Base-by-base conservation (phyloP, 768 basidiomycete genomes). In the Boletus huronensis region DNA sequence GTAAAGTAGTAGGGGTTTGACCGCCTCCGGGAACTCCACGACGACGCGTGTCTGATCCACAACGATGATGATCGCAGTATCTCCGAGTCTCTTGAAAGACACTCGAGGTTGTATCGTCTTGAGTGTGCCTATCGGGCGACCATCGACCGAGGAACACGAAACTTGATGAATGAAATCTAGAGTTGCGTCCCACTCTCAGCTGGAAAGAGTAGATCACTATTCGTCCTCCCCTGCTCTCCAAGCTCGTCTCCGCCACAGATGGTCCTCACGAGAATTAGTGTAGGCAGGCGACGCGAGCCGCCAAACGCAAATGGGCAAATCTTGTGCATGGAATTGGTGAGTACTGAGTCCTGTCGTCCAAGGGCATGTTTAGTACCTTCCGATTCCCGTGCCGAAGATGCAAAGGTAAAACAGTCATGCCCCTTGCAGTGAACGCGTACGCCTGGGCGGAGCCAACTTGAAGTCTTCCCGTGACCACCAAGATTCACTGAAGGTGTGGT, bases 1-100 rank as follows among this genome's bases (percentile, higher is more conserved):
- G 35, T 61, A 41, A 40, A 43, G 38, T 42, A 1, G 31, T 11
- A 50, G 7, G 39, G 61, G 17, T 57, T 63, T 25, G 42, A 47
- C 36, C 32, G 21, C 6, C 19, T 66, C 21, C 46, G 13, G 31
- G 6, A n/a, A n/a, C n/a, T n/a, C n/a, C n/a, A n/a, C n/a, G 39
- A 40, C 13, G 23, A 25, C 23, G 2, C 23, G 4, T 25, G 19
- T 39, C 19, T n/a, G 23, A 26, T 26, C 29, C 19, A 21, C 19
- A 19, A 21, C 29, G 26, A 44, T 19, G 11, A 6, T n/a, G 10
- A 44, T 28, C 1, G n/a, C 6, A 28, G 9, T 19, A n/a, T 7
- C 28, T 29, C n/a, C n/a, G 6, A 19, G 28, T 19, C n/a, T 13
- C 6, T 29, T n/a, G 43, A 19, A n/a, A n/a, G 11, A 28, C 10